Evolutionary conservation across 2,329 filamentous ascomycete species (phyloP).

Genomic region (Exophiala spinifera): DNA sequence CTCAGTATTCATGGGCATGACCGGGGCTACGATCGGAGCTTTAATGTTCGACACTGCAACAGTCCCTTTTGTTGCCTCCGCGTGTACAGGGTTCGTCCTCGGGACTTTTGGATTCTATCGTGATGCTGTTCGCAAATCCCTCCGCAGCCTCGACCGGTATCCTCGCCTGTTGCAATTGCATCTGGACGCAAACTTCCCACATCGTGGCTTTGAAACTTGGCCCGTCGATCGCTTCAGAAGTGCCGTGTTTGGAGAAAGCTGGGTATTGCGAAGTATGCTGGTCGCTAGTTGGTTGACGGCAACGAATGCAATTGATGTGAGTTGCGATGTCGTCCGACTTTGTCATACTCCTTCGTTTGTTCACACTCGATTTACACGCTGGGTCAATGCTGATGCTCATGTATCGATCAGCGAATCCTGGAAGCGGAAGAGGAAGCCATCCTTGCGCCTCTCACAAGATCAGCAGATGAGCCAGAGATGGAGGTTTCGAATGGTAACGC

Average conservation of each 20-base stretch:
- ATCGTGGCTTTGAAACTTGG: conserved; percentile 25
- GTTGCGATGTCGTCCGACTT: background rate
- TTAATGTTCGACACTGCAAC: conserved; percentile 23
- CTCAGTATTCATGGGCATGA: conserved; percentile 21
- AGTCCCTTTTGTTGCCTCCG: conserved; percentile 21
- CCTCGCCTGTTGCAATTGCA: conserved; percentile 25
- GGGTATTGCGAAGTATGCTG: conserved; percentile 26
- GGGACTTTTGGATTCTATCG: conserved; percentile 25
- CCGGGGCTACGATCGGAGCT: conserved; percentile 21
- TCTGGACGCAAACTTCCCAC: conserved; percentile 26
- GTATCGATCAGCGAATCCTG: conserved; percentile 10
- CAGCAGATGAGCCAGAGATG: background rate
- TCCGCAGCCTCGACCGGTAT: conserved; percentile 21
- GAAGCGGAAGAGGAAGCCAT: conserved; percentile 23
- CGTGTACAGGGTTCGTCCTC: conserved; percentile 23
- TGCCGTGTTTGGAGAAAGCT: conserved; percentile 14
- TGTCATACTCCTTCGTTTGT: background rate
- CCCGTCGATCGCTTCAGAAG: conserved; percentile 9
- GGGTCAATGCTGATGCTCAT: background rate
- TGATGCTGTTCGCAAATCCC: conserved; percentile 24
- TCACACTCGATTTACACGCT: background rate
- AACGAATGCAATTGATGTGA: conserved; percentile 21
- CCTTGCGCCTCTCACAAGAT: conserved; percentile 9
- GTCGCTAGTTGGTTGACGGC: conserved; percentile 28
- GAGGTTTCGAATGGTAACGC: background rate